Evolutionary conservation across 1,139 yeast genomes (phyloP).

Genomic region (Nakaseomyces nivariensis): DNA sequence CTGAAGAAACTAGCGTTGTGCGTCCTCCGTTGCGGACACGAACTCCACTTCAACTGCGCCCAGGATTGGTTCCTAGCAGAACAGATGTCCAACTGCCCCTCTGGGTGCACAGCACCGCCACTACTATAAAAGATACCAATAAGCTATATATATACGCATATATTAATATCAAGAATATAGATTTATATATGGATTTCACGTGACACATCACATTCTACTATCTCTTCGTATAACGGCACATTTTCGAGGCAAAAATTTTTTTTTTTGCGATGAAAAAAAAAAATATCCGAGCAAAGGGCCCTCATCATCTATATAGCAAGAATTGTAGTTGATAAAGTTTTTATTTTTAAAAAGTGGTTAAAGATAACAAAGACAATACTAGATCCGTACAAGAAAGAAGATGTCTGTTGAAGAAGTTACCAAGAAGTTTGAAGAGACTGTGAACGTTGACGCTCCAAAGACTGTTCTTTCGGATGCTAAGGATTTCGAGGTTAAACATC

Average conservation of each 20-base stretch:
- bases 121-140: not conserved
- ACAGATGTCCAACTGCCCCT: slow-evolving; percentile 66
- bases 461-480: slow-evolving; percentile 25
- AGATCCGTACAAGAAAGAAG: not conserved
- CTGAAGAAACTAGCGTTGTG: slow-evolving; percentile 62
- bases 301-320: no score
- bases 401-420: slow-evolving; percentile 32
- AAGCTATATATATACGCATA: no score
- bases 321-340: no score
- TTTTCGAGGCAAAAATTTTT: not conserved
- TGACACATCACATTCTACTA: no score
- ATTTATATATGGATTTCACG: no score
- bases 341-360: no score
- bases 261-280: not conserved
- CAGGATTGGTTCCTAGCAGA: slow-evolving; percentile 66
- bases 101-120: slow-evolving; percentile 41
- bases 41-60: slow-evolving; percentile 77
- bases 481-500: slow-evolving; percentile 49
- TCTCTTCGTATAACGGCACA: no score
- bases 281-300: not conserved
- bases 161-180: no score
- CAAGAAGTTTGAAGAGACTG: slow-evolving; percentile 26
- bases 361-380: no score
- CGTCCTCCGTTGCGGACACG: slow-evolving; percentile 75
- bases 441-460: slow-evolving; percentile 19